Evolutionary conservation across 2,329 filamentous ascomycete species (phyloP).

Genomic region (Colletotrichum zoysiae): DNA sequence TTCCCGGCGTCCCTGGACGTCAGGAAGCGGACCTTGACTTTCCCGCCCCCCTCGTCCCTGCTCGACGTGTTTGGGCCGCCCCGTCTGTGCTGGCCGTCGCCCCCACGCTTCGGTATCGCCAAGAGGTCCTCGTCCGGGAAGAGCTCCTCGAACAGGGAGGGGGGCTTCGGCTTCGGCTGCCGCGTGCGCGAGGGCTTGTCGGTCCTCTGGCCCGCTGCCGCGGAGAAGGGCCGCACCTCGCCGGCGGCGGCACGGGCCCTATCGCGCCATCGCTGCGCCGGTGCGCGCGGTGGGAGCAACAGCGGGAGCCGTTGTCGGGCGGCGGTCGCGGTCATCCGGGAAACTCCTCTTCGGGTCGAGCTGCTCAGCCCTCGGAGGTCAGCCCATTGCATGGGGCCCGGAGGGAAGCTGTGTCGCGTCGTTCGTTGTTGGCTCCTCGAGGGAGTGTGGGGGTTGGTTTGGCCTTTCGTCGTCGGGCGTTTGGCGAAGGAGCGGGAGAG

Average conservation of each 20-base stretch:
- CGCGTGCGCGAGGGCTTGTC: background rate
- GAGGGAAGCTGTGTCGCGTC: constrained; percentile 3
- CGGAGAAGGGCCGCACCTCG: background rate
- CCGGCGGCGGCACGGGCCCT: background rate
- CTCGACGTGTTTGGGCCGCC: background rate
- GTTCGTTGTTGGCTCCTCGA: background rate
- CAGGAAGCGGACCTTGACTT: constrained; percentile 32
- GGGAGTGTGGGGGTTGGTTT: background rate
- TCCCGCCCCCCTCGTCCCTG: background rate
- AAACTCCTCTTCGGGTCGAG: constrained; percentile 38
- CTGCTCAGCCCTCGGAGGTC: constrained; percentile 39
- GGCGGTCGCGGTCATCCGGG: constrained; percentile 35
- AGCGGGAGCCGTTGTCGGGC: constrained; percentile 37
- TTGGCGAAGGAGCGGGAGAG: background rate
- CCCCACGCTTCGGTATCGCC: background rate
- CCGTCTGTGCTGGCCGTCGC: background rate
- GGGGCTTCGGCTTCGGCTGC: constrained; percentile 9
- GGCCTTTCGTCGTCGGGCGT: background rate
- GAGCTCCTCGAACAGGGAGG: constrained; percentile 36
- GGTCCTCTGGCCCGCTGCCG: background rate
- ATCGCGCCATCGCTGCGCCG: constrained; percentile 12
- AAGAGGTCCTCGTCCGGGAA: constrained; percentile 27
- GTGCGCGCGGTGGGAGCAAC: constrained; percentile 8
- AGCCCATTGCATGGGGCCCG: constrained; percentile 41
- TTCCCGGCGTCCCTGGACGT: constrained; percentile 29